Evolutionary conservation across 1,284 basidiomycete species (phyloP), one percentile per base, ranked within the genome.

Genomic region (Rhodotorula sp.): DNA sequence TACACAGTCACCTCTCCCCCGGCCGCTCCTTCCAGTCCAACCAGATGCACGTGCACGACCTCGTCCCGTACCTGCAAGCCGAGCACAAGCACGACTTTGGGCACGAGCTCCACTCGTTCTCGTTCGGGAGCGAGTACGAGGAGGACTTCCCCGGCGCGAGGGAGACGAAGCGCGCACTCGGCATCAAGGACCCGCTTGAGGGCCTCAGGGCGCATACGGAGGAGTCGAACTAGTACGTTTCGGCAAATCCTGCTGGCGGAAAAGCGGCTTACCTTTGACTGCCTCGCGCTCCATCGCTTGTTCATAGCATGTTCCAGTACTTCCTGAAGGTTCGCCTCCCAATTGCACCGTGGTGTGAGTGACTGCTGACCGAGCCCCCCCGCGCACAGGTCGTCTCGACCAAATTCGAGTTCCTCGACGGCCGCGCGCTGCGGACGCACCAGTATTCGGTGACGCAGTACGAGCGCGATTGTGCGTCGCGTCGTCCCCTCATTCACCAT

Each of bases 1-100:
- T n/a, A n/a, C 54, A n/a, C 64, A 64, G 54, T 69, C 82, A 83
- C 73, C 74, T 84, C 46, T 80, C 82, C 75, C 39, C 95, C 90
- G 97, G 96, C 61, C 88, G 90, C 66, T 94, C 94, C 25, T 99
- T 97, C 89, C 94, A 96, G 82, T 87, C 88, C 64, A 90, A 90
- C 80, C 85, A 87, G 72, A 87, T 91, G 76, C 89, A 91, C 81
- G 86, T 94, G 67, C 91, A 97, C 80, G 95, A 98, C 77, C 87
- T 99, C 29, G 96, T 99, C 2, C 96, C 96, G 0, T 98, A 99
- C 82, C 87, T 99, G 51, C 88, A 89, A 77, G 92, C 93, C 79
- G 86, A 88, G 56, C 90, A 90, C 81, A 88, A 88, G 70, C 95
- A 97, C 80, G 93, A 98, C 83, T 99, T 98, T 83, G 92, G 92